Evolutionary conservation across 805 yeast genomes (phyloP), one percentile per base, ranked within the genome.

Genomic region (Lipomyces spencermartinsiae): DNA sequence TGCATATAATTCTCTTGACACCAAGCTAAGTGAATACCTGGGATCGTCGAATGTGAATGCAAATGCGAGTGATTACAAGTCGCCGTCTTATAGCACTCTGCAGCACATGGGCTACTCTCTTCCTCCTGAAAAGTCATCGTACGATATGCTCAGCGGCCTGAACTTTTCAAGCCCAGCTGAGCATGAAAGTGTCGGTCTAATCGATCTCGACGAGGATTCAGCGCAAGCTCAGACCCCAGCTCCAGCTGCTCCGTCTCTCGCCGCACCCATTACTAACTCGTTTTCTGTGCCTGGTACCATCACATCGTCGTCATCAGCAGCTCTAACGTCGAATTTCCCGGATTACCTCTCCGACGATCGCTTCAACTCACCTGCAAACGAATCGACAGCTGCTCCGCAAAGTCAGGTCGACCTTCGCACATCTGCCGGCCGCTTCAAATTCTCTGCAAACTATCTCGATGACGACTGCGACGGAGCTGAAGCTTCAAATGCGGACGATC

Each of bases 1-100:
- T 16, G 43, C 39, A 8, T 66, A 54, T 35, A 57, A 54, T 16
- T 68, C 70, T 7, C 61, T 67, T 8, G 71, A 67, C 43, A 70
- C 71, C 16, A 68, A 68, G 49, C 63, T 68, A 8, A 58, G 59
- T 37, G 71, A 65, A 6, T 65, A 65, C 53, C 51, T 68, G n/a
- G 66, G 62, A 10, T 61, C 31, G 34, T 25, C 31, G 33, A 53
- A 29, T 19, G 33, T 16, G 7, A 39, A 46, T 29, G 37, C 62
- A 4, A 61, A 58, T 16, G 49, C 58, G 12, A 12, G 7, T 34
- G 37, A 12, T 16, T 59, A 25, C 34, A 62, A 54, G 9, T 51
- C 34, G 29, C 22, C 49, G 39, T 10, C 53, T 51, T 39, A 12
- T 58, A 12, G 59, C 29, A 43, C 49, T 16, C 22, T 16, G 49